Evolutionary conservation across 2,329 filamentous ascomycete genomes (phyloP), one percentile per base, ranked within the genome.

Genomic region (Didymosphaeria variabile): DNA sequence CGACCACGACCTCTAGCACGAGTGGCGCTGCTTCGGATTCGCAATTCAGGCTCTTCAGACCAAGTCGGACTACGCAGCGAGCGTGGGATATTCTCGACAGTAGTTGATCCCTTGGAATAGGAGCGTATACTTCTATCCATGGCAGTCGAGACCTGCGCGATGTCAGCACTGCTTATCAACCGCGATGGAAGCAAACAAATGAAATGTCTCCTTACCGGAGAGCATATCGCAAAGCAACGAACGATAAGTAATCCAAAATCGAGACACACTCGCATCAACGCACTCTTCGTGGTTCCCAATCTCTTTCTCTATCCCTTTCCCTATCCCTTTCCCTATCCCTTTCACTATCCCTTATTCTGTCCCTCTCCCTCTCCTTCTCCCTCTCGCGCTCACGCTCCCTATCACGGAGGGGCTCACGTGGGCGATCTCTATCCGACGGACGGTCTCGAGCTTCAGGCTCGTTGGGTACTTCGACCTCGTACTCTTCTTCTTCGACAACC

Each of bases 401-500:
- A 17, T 49, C 46, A 12, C 46, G 46, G 6, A 19, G 46, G 7
- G 68, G 36, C 15, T 49, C 55, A 8, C 47, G 55, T 19, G 26
- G 15, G 19, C 59, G 59, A 5, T 62, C 60, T n/a, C 60, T 47
- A 17, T 52, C 38, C 12, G 47, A 40, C 13, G 54, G 51, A 15
- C 56, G 51, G 13, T 57, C 61, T 32, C 71, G 67, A 5, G 12
- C 15, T 10, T 53, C 58, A 6, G 57, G 40, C 7, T 70, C 67
- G 19, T 76, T 67, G 1, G 77, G 73, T 0, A 82, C 75, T 61
- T 97, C 92, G 26, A 93, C 87, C 72, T 96, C 92, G 45, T 90
- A 89, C 73, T 93, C 91, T 67, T 93, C 91, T 70, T 87, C 92
- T 71, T 93, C 90, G 46, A 90, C 86, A 45, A 86, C 87, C 73